Conservation (phyloP, 148 eudicot species). For the Hydrangea macrophylla region DNA sequence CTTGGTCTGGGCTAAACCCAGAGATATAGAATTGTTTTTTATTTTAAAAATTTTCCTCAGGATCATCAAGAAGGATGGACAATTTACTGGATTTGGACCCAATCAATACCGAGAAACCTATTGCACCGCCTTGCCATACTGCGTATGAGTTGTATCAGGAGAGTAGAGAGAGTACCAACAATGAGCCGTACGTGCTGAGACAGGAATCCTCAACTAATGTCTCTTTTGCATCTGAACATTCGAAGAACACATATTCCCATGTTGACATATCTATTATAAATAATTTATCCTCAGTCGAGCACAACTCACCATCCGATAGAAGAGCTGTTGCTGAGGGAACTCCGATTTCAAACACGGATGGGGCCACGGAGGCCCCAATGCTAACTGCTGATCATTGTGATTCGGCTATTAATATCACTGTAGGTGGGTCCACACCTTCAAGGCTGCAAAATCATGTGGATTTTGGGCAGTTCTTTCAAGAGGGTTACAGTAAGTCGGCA, state of each 20-base stretch:
- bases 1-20: background rate
- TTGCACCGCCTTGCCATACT: background rate
- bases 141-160: constrained; percentile 5
- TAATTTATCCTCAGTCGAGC: background rate
- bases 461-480: constrained; percentile 12
- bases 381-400: constrained; percentile 8
- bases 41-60: constrained; percentile 15
- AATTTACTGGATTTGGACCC: constrained; percentile 31
- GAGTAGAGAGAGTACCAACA: background rate
- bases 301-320: background rate
- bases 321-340: background rate
- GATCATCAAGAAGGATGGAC: constrained; percentile 30
- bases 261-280: background rate
- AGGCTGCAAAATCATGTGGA: constrained; percentile 5
- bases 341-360: background rate
- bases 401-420: constrained; percentile 4
- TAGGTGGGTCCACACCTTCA: background rate
- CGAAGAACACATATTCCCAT: background rate
- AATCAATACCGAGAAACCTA: constrained; percentile 18
- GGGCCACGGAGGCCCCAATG: background rate
- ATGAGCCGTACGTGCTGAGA: background rate
- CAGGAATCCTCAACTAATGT: constrained; percentile 6
- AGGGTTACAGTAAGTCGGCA: constrained; percentile 11
- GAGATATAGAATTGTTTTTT: background rate
- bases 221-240: constrained; percentile 1